Conservation (phyloP, 306 rosid genomes). For the Cyamopsis tetragonoloba region DNA sequence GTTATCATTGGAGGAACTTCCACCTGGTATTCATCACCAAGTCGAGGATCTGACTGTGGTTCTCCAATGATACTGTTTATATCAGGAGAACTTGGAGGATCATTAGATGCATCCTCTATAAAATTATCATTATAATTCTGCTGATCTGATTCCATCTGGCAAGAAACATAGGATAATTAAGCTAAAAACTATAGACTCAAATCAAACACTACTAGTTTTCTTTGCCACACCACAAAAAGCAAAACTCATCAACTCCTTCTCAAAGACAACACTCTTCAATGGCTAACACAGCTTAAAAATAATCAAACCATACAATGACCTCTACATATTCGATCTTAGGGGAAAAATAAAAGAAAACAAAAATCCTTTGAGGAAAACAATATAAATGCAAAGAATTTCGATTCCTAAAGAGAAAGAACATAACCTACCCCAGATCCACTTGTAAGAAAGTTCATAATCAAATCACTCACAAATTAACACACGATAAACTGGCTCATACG, state of each 20-base stretch:
- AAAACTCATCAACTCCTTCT: background rate
- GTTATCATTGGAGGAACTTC: slow-evolving; percentile 48
- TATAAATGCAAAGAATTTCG: background rate
- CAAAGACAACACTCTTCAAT: background rate
- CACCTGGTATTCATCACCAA: slow-evolving; percentile 62
- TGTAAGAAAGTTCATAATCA: slow-evolving; percentile 4
- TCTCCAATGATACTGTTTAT: slow-evolving; percentile 39
- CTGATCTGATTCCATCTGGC: slow-evolving; percentile 44
- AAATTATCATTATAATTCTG: slow-evolving; percentile 25
- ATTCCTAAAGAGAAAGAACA: slow-evolving; percentile 21
- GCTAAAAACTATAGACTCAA: background rate
- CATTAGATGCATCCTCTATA: slow-evolving; percentile 27
- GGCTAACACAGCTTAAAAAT: background rate
- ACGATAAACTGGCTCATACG: slow-evolving; percentile 9
- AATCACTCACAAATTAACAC: background rate
- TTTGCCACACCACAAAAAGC: background rate
- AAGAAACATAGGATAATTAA: slow-evolving; percentile 16
- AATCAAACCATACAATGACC: slow-evolving; percentile 5
- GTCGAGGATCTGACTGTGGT: slow-evolving; percentile 45
- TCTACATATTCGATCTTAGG: background rate
- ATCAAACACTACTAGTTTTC: slow-evolving; percentile 17
- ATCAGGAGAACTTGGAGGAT: slow-evolving; percentile 46
- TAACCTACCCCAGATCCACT: slow-evolving; percentile 45
- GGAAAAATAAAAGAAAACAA: background rate
- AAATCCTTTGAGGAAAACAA: background rate